Conservation (phyloP, 768 basidiomycete species). For the Tylopilus cervinicoccineus region DNA sequence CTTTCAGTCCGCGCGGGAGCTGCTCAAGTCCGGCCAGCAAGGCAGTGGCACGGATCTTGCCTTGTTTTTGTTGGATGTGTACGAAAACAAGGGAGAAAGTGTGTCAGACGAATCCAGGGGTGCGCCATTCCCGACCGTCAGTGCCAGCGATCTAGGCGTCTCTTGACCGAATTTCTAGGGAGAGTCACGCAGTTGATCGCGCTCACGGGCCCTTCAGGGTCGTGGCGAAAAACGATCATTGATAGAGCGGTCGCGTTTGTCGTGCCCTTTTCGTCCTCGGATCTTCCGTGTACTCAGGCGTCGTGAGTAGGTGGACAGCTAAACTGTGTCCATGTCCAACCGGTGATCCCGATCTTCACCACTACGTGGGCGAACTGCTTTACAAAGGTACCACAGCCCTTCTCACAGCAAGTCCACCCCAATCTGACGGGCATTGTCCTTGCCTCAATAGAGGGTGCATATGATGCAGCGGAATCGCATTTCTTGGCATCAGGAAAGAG, state of each 20-base stretch:
- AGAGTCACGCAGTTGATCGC: slow-evolving; percentile 90
- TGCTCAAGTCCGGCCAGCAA: slow-evolving; percentile 82
- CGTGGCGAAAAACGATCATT: slow-evolving; percentile 90
- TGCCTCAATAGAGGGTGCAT: slow-evolving; percentile 58
- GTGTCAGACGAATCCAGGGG: slow-evolving; percentile 81
- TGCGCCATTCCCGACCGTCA: slow-evolving; percentile 34
- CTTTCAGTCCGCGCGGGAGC: slow-evolving; percentile 83
- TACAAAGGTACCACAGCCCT: slow-evolving; percentile 59
- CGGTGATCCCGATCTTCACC: slow-evolving; percentile 85
- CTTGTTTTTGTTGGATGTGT: slow-evolving; percentile 77
- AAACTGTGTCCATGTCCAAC: slow-evolving; percentile 74
- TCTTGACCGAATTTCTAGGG: slow-evolving; percentile 41
- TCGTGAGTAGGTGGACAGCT: slow-evolving; percentile 70
- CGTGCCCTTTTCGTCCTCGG: slow-evolving; percentile 2
- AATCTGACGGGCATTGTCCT: slow-evolving; percentile 2
- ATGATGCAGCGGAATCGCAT: slow-evolving; percentile 74
- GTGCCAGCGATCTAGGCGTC: background rate
- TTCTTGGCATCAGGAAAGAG: slow-evolving; percentile 82
- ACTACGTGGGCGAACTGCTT: slow-evolving; percentile 86
- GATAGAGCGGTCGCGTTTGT: slow-evolving; percentile 81
- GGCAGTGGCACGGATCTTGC: slow-evolving; percentile 90
- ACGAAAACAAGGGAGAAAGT: slow-evolving; percentile 65
- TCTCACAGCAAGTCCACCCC: background rate
- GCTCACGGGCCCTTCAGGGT: slow-evolving; percentile 68
- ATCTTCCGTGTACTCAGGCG: slow-evolving; percentile 17